These are phyloP conservation scores for Trebouxia sp. DNA, from an alignment of 139 green algal species.

Conservation along the genomic window DNA sequence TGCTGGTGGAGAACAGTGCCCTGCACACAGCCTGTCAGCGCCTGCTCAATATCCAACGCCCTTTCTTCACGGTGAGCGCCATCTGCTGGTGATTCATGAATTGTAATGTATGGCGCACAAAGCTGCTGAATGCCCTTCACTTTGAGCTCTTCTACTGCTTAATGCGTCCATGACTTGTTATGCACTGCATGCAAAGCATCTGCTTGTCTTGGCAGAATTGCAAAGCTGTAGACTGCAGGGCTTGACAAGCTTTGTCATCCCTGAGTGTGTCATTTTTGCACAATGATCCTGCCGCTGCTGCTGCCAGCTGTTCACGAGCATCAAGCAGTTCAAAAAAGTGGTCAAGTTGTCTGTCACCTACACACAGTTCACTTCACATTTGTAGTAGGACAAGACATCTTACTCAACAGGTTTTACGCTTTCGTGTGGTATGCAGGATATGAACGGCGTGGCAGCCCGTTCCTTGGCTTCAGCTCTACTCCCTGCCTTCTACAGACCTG, in stretches of 20 bases:
- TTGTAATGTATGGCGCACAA: not conserved
- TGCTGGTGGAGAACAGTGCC: slow-evolving; percentile 58
- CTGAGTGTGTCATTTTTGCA: no score
- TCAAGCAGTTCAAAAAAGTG: no score
- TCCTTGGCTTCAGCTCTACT: slow-evolving; percentile 43
- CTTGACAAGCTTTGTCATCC: no score
- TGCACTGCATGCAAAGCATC: no score
- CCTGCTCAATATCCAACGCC: slow-evolving; percentile 55
- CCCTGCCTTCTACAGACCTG: slow-evolving; percentile 9
- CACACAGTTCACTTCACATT: not conserved
- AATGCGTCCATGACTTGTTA: no score
- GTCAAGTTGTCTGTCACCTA: not conserved
- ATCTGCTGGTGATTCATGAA: not conserved
- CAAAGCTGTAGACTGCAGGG: no score
- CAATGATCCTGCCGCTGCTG: no score
- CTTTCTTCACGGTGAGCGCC: slow-evolving; percentile 54
- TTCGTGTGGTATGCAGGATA: slow-evolving; percentile 57
- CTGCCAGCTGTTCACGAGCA: no score
- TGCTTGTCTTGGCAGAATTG: no score
- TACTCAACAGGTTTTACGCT: no score
- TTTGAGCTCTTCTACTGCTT: no score
- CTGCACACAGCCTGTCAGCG: slow-evolving; percentile 41
- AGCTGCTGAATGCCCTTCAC: not conserved
- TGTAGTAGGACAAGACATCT: not conserved
- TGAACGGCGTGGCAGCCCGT: slow-evolving; percentile 71